Evolutionary conservation across 768 basidiomycete species (phyloP), one percentile per base, ranked within the genome.

Genomic region (Rhodotorula diobovata): DNA sequence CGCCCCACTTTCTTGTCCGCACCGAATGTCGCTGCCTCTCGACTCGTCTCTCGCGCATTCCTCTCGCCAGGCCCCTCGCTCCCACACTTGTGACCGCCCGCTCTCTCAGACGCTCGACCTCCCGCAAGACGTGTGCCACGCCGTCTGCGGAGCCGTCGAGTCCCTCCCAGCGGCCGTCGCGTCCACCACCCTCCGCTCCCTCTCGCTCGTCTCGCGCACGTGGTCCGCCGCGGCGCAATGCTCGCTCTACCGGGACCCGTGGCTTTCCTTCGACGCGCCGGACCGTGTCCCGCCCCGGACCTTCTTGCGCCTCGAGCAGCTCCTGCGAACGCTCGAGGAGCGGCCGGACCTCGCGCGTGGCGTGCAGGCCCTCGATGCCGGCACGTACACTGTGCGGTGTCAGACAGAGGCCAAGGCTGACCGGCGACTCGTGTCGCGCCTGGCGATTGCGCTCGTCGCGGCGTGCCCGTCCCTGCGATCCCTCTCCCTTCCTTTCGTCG

Each of bases 111-210:
- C 62, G 1, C 25, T 32, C 56, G 21, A 35, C 12, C 56, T 66
- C 28, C 65, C 65, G 2, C 25, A 50, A 45, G 65, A 66, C 48
- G 34, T 59, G 11, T 56, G 45, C 57, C 11, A 50, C 28, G 46
- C 35, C 25, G 21, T 66, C 56, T 23, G 15, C 56, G 35, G 37
- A 4, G 32, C 65, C 56, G 30, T 66, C 23, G 4, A 6, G 6
- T 0, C 8, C 7, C 45, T 66, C 16, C 65, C 65, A 0, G 35
- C 28, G 10, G 46, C 48, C 16, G 45, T 66, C 57, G 34, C 57
- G 1, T 37, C 57, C 1, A 3, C 34, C 16, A 63, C 80, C 3
- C 73, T 81, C 30, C 66, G 53, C 34, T 70, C 76, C 25, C 71
- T 72, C 62, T 55, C 51, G 28, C 63, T 60, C 57, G 58, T 58